Evolutionary conservation across 2,329 filamentous ascomycete genomes (phyloP).

Genomic region (Aspergillus sp.): DNA sequence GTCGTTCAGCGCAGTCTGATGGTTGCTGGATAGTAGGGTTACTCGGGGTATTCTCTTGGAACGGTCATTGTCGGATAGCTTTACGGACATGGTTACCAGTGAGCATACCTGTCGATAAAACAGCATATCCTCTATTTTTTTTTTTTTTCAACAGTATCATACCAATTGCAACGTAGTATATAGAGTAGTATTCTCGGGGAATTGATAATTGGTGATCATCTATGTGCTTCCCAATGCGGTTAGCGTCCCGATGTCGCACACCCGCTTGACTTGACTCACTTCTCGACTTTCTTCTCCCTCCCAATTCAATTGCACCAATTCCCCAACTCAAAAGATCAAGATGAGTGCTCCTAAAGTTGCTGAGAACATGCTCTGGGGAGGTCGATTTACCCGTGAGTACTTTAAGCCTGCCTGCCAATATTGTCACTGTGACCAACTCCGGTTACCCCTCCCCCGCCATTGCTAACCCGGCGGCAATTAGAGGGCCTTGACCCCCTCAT

Average conservation of each 20-base stretch:
- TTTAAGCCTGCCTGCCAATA: not conserved
- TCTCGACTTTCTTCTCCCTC: constrained; percentile 1
- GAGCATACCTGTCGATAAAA: too few relatives aligned
- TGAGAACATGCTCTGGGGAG: constrained; percentile 54
- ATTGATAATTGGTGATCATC: constrained; percentile 2
- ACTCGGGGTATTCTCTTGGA: too few relatives aligned
- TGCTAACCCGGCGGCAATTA: constrained; percentile 27
- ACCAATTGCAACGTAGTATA: too few relatives aligned
- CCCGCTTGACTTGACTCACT: constrained; percentile 1
- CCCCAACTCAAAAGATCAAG: constrained; percentile 9
- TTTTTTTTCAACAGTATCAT: too few relatives aligned
- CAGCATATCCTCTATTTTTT: too few relatives aligned
- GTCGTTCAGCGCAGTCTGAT: too few relatives aligned
- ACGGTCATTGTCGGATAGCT: too few relatives aligned
- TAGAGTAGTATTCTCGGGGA: not conserved
- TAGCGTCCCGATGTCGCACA: constrained; percentile 10
- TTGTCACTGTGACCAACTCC: not conserved
- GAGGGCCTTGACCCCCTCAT: constrained; percentile 80
- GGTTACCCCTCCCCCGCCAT: constrained; percentile 8
- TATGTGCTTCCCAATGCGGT: not conserved
- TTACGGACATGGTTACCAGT: too few relatives aligned
- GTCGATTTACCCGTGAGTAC: constrained; percentile 51
- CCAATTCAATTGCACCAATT: constrained; percentile 4
- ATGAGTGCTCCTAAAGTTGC: constrained; percentile 35
- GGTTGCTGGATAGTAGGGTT: too few relatives aligned